Conservation (phyloP, 768 basidiomycete genomes). For the Collybia mongolica region DNA sequence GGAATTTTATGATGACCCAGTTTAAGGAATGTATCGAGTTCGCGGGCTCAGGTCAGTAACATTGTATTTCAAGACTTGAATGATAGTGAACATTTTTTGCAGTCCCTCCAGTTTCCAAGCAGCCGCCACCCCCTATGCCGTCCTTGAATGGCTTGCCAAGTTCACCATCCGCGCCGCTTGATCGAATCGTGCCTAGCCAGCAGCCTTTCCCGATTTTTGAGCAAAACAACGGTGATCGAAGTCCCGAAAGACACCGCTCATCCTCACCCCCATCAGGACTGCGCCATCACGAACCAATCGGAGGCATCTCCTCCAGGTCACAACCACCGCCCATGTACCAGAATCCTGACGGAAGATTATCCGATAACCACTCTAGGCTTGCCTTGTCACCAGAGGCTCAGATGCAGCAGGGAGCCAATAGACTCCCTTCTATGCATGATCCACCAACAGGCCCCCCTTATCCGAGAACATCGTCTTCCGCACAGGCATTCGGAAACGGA, state of each 20-base stretch:
- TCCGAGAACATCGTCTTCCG: conserved; percentile 17
- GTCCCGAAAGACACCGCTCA: conserved; percentile 5
- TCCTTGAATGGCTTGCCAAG: conserved; percentile 34
- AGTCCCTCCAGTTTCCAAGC: conserved; percentile 62
- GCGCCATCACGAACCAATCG: conserved; percentile 2
- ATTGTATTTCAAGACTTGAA: background rate
- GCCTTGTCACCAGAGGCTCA: conserved; percentile 26
- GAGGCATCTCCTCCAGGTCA: conserved; percentile 4
- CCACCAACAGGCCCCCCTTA: conserved; percentile 16
- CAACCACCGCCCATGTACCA: conserved; percentile 11
- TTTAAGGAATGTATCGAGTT: conserved; percentile 86
- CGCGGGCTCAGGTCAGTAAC: conserved; percentile 65
- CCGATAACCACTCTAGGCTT: conserved; percentile 18
- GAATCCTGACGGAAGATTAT: conserved; percentile 11
- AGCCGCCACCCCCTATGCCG: conserved; percentile 68
- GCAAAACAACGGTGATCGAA: conserved; percentile 5
- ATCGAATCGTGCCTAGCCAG: background rate
- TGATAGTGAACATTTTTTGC: conserved; percentile 3
- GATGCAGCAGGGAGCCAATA: conserved; percentile 23
- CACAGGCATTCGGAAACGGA: conserved; percentile 30
- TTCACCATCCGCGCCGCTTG: conserved; percentile 5
- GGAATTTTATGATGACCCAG: conserved; percentile 65
- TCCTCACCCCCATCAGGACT: conserved; percentile 6
- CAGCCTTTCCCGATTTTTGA: conserved; percentile 1
- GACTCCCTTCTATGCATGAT: conserved; percentile 21